Percentiles rank a stretch among this genome's conserved stretches.
These are phyloP conservation scores for Sesbania bispinosa DNA, from an alignment of 306 rosid species.

Conservation along the genomic window DNA sequence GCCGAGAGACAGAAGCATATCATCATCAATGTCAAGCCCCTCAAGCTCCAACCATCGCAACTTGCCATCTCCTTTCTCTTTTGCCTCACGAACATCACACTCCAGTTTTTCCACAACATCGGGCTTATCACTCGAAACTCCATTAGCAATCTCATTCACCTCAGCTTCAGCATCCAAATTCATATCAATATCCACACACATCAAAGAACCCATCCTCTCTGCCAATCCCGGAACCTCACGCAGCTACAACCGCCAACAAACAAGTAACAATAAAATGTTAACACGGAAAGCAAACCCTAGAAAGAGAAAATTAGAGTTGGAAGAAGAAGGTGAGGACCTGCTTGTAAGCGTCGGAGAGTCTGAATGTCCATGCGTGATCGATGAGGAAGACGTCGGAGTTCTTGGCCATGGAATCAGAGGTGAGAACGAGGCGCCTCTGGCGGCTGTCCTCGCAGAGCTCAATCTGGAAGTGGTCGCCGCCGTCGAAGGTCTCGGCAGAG, in stretches of 20 bases:
- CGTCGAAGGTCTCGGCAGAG: conserved; percentile 66
- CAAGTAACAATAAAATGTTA: neutral
- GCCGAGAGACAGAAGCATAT: conserved; percentile 52
- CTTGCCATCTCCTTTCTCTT: conserved; percentile 41
- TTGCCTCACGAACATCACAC: conserved; percentile 47
- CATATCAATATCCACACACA: conserved; percentile 68
- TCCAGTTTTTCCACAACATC: conserved; percentile 48
- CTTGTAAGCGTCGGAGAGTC: conserved; percentile 80
- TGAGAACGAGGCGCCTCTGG: conserved; percentile 60
- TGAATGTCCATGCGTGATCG: conserved; percentile 98
- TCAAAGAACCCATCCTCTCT: conserved; percentile 84
- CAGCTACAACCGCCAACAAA: conserved; percentile 42
- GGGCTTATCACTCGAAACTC: conserved; percentile 23
- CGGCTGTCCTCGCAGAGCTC: conserved; percentile 62
- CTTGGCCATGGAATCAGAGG: conserved; percentile 51
- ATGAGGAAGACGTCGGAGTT: conserved; percentile 72
- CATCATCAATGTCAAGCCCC: conserved; percentile 67
- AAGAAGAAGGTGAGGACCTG: conserved; percentile 47
- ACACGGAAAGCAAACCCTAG: neutral
- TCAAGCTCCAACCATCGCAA: conserved; percentile 94
- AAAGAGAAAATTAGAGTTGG: neutral
- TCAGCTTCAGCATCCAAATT: conserved; percentile 48
- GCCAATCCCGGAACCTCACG: conserved; percentile 80
- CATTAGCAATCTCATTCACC: no score
- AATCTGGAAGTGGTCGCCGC: conserved; percentile 71